Conservation (phyloP, 2,329 filamentous ascomycete species). For the Verticillium tricorpus region DNA sequence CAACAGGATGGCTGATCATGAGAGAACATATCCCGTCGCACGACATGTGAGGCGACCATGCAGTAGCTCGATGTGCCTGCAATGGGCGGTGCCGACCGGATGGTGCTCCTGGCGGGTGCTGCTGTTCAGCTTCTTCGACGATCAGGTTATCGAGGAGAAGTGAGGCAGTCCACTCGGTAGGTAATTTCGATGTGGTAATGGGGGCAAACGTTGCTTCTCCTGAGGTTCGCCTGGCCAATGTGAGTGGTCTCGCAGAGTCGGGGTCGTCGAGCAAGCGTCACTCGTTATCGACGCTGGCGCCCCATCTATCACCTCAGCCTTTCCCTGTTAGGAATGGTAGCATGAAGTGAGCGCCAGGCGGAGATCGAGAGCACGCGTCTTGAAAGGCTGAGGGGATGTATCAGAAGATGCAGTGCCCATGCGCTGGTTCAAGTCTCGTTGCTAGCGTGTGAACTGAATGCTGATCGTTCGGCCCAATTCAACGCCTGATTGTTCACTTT, state of each 20-base stretch:
- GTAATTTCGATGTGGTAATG: neutral
- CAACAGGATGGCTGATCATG: neutral
- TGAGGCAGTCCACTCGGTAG: neutral
- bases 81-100: neutral
- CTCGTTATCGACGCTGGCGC: neutral
- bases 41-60: neutral
- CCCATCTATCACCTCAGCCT: neutral
- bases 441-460: neutral
- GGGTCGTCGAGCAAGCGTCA: neutral
- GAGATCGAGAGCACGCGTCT: neutral
- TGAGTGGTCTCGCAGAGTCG: neutral
- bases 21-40: neutral
- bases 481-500: neutral
- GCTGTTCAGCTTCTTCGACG: neutral
- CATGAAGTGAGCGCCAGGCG: neutral
- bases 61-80: neutral
- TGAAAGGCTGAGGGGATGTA: neutral
- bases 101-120: neutral
- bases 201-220: constrained; percentile 1
- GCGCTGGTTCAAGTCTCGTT: neutral
- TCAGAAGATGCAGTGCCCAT: neutral
- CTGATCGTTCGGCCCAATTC: neutral
- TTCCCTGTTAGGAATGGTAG: neutral
- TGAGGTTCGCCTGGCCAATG: neutral
- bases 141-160: neutral